Conservation (phyloP, 2,329 filamentous ascomycete species). For the Hypomyces perniciosus region DNA sequence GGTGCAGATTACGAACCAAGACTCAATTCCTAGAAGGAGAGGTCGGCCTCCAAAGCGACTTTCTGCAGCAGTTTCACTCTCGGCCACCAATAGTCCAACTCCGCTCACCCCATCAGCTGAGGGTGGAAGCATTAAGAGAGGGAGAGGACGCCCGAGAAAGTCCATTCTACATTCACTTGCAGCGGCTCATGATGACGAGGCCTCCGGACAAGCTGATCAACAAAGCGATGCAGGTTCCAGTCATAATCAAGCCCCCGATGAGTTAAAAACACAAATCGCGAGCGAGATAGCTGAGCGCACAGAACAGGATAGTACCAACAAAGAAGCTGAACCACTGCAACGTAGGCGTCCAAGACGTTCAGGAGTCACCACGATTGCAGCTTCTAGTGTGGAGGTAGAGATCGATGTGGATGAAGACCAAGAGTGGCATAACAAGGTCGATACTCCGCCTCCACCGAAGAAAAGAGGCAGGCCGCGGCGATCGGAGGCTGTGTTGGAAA, state of each 20-base stretch:
- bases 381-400: constrained; percentile 9
- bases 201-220: background rate
- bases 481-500: constrained; percentile 14
- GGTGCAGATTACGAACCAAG: background rate
- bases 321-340: constrained; percentile 12
- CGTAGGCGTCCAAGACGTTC: constrained; percentile 21
- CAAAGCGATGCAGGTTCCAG: constrained; percentile 1
- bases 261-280: constrained; percentile 16
- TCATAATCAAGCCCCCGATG: constrained; percentile 9
- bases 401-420: background rate
- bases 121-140: constrained; percentile 13
- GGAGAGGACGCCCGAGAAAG: constrained; percentile 26
- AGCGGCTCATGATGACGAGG: background rate
- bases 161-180: constrained; percentile 9
- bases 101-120: constrained; percentile 3
- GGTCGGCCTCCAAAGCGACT: constrained; percentile 29
- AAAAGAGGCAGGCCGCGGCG: constrained; percentile 20
- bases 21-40: constrained; percentile 14
- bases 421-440: constrained; percentile 1
- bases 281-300: constrained; percentile 13
- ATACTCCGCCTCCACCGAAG: background rate
- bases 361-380: constrained; percentile 21
- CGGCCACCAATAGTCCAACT: constrained; percentile 1
- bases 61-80: constrained; percentile 5
- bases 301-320: background rate